Base-by-base conservation (phyloP, 1,284 basidiomycete species). In the Phenoliferia sp. region DNA sequence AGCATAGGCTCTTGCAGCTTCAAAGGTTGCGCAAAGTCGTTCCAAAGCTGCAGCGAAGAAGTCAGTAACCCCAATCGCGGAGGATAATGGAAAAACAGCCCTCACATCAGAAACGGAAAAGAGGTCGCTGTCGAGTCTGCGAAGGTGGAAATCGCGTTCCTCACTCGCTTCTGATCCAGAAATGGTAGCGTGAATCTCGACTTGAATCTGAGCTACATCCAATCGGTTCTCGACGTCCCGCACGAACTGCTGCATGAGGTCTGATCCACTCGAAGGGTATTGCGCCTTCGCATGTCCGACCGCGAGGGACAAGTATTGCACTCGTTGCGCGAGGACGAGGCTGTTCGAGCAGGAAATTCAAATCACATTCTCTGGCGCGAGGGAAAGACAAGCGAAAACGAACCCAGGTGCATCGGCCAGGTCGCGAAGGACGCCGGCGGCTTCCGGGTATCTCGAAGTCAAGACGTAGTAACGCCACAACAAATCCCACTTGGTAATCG, bases 381-480 rank as follows among this genome's bases (percentile, higher is more conserved):
- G 2, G 12, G 12, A 12, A 32, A 10, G 2, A 17, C 32, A n/a
- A 65, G 3, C 39, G 55, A 57, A 52, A 15, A 80, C 90, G 76
- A 73, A 95, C 90, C 89, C 85, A 3, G 84, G 84, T n/a, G 92
- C 89, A 72, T 93, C 90, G 31, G 96, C 95, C 61, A 99, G 82
- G 31, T 86, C 84, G n/a, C 85, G 85, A 59, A 99, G 85, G 3
- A 96, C 89, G 77, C 90, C 87, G 2, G 95, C 94, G 1, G 96
- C 95, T 50, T 87, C 84, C 57, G 92, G 79, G 62, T 89, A 89
- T 72, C 92, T 88, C 0, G 90, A 89, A 74, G 90, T 89, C 76
- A 94, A 91, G 60, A 95, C 92, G 77, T 97, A 96, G 80, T 90
- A 95, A 77, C 97, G 92, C 95, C 96, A 99, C 4, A 99, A 81